These are phyloP conservation scores for Metschnikowia lachancei DNA, from an alignment of 805 yeast genomes.

Conservation along the genomic window DNA sequence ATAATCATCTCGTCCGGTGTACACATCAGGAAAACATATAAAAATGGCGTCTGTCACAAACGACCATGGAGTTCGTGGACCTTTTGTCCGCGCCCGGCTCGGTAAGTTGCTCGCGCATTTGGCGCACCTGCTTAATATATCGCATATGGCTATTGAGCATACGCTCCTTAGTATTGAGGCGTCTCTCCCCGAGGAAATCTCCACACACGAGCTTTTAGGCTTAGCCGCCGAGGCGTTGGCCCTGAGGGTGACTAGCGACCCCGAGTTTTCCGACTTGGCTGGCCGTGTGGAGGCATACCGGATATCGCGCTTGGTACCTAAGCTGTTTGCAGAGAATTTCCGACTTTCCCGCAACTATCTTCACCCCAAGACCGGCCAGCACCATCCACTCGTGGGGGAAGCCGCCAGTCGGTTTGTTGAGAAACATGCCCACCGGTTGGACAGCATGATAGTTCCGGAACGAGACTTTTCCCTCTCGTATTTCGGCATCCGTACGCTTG, in stretches of 20 bases:
- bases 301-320: constrained; percentile 22
- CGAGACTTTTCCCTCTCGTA: constrained; percentile 78
- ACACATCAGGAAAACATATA: background rate
- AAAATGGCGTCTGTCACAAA: constrained; percentile 3
- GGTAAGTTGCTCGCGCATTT: constrained; percentile 1
- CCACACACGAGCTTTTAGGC: constrained; percentile 25
- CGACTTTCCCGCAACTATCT: constrained; percentile 14
- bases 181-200: constrained; percentile 12
- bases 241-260: constrained; percentile 31
- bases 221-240: constrained; percentile 37
- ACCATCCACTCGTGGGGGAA: constrained; percentile 64
- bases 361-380: constrained; percentile 12
- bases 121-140: background rate
- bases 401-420: constrained; percentile 61
- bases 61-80: background rate
- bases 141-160: background rate
- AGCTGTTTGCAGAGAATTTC: constrained; percentile 28
- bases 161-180: constrained; percentile 2
- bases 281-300: constrained; percentile 37
- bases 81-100: constrained; percentile 5
- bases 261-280: constrained; percentile 36
- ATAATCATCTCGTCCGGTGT: too few species aligned
- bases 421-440: constrained; percentile 61
- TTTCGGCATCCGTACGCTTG: constrained; percentile 91
- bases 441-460: constrained; percentile 69